Base-by-base conservation (phyloP, 148 eudicot species). In the Cornus kousa region DNA sequence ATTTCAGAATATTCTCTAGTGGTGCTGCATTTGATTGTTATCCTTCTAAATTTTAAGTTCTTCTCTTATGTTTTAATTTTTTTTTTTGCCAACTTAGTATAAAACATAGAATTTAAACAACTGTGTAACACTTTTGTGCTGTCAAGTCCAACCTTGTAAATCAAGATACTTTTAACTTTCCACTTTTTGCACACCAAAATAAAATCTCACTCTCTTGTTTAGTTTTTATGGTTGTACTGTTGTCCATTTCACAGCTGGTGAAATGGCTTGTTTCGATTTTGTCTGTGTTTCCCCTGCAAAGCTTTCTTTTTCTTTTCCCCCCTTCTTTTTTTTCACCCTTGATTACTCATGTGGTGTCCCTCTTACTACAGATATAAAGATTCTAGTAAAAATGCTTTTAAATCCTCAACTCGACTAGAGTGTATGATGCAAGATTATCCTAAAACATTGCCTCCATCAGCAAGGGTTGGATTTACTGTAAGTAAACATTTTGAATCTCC, bases 391-490 rank as follows among this genome's bases (percentile, higher is more conserved):
- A 88, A 91, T 68, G 85, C 93, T 67, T 96, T 96, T 37, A 96
- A 94, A 89, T 96, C 99, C 55, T 90, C 99, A 13, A 96, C 99
- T 64, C 89, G 99, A 70, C 83, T 96, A 66, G 99, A 96, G 86
- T 96, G 99, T 81, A 96, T 96, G 99, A 96, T 96, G 99, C 99
- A 96, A 87, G 99, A 96, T 83, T 96, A 96, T 84, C 99, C 99
- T 43, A 90, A 92, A 89, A 92, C 98, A 74, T 80, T 96, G 85
- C 91, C 99, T 80, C 93, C 99, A 53, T 89, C 97, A 35, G 98
- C 99, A 60, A 89, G 92, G 80, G 94, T 96, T 90, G 99, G 98
- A 77, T 96, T 96, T 79, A 96, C 99, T 9, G 99, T 93, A 88
- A 83, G 97, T 75, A 70, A 55, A 62, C 67, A 53, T 59, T 28